Evolutionary conservation across 192 early-diverging fungal genomes (phyloP), one percentile per base, ranked within the genome.

Genomic region (Backusella circina): DNA sequence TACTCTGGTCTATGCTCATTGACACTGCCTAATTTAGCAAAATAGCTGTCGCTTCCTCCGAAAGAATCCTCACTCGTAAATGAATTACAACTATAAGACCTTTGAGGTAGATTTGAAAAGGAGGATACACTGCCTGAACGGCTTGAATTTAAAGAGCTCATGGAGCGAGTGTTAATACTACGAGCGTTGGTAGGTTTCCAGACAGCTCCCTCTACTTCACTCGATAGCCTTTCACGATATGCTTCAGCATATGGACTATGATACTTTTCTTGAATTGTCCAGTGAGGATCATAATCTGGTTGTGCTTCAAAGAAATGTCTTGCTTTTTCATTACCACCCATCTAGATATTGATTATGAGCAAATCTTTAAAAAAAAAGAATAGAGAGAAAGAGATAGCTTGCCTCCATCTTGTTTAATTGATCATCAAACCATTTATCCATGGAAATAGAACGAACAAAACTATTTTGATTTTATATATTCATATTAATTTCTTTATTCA

Each of bases 351-450:
- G 32, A 9, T 30, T 18, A 2, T 32, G 57, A 38, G 28, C 4
- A 30, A 39, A 31, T 65, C 2, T 23, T 13, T 10, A 36, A 35
- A 47, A 18, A 44, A 26, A 21, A 65, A 64, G 51, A 75, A 10
- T 38, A n/a, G 15, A 67, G 8, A n/a, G n/a, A n/a, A n/a, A n/a
- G n/a, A n/a, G n/a, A n/a, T n/a, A n/a, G 61, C 77, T 76, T 82
- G 91, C 76, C 68, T 91, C 85, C 96, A 99, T 99, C 70, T 95
- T 92, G 77, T 94, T 95, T 71, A 96, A 81, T 82, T 99, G 98
- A 82, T 97, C 96, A 36, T 94, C 90, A 28, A 88, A 91, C 96
- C 96, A 99, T 77, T 93, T 93, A 84, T 99, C 98, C 96, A 99
- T 99, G 2, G 92, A 92, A 72, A 98, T 93, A 1, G 98, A 99